Conservation (phyloP, 2,329 filamentous ascomycete species). For the Cladosporium colombiae region DNA sequence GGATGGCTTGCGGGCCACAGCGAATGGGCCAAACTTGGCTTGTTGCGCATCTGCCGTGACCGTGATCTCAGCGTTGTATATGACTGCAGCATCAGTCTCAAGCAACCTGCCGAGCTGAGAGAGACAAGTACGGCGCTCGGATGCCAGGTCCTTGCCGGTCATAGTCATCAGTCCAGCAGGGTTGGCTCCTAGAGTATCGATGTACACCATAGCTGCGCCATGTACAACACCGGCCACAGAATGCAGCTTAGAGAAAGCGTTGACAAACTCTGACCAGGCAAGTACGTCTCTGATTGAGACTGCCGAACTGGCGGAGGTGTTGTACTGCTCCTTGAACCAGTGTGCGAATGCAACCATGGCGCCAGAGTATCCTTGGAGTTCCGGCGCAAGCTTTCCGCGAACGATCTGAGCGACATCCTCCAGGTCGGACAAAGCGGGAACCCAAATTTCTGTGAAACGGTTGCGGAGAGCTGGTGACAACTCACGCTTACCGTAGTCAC, state of each 20-base stretch:
- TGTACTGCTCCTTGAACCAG: constrained; percentile 84
- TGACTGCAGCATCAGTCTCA: constrained; percentile 59
- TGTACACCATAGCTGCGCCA: constrained; percentile 91
- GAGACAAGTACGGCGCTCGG: constrained; percentile 73
- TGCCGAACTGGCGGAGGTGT: constrained; percentile 71
- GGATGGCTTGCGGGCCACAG: constrained; percentile 5
- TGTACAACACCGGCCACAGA: constrained; percentile 60
- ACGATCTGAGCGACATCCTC: constrained; percentile 90
- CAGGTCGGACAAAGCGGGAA: constrained; percentile 79
- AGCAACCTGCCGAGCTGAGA: constrained; percentile 60
- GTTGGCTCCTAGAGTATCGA: constrained; percentile 93
- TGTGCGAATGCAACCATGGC: constrained; percentile 82
- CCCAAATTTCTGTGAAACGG: constrained; percentile 98
- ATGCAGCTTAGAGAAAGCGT: constrained; percentile 43
- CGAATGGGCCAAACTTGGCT: constrained; percentile 15
- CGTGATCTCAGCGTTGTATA: constrained; percentile 66
- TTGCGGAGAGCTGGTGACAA: constrained; percentile 93
- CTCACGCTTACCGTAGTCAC: constrained; percentile 97
- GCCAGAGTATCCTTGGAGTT: constrained; percentile 59
- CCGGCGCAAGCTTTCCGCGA: constrained; percentile 65
- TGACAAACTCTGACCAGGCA: constrained; percentile 91
- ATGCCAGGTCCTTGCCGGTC: constrained; percentile 66
- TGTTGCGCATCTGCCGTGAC: constrained; percentile 56
- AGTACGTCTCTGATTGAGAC: constrained; percentile 92
- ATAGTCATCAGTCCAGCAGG: constrained; percentile 82